Conservation (phyloP, 768 basidiomycete species). For the Psilocybe cyanescens region DNA sequence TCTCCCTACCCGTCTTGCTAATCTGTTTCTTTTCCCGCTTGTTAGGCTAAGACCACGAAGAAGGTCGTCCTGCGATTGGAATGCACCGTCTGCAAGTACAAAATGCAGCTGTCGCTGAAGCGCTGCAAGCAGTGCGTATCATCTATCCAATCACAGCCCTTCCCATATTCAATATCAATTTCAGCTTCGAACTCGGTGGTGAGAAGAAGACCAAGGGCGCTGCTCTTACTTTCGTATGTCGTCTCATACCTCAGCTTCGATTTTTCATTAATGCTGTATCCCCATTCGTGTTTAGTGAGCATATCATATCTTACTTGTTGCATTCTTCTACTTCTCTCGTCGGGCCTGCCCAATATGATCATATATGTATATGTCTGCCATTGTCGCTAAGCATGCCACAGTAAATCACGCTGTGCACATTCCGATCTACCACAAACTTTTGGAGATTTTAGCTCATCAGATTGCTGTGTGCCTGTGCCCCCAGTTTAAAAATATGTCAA, state of each 20-base stretch:
- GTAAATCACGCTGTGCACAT: background rate
- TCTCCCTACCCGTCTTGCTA: background rate
- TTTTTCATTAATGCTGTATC: conserved; percentile 3
- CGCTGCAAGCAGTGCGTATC: conserved; percentile 96
- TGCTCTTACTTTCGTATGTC: conserved; percentile 89
- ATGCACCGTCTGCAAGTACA: conserved; percentile 98
- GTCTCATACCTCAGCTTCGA: background rate
- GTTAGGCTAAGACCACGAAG: conserved; percentile 96
- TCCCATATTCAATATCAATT: conserved; percentile 1
- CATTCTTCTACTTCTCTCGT: conserved; percentile 21
- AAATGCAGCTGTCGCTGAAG: conserved; percentile 95
- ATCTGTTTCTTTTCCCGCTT: no score
- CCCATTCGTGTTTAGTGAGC: conserved; percentile 22
- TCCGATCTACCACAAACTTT: background rate
- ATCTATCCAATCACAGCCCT: background rate
- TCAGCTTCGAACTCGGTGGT: conserved; percentile 97
- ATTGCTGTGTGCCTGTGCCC: background rate
- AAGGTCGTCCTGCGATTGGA: conserved; percentile 98
- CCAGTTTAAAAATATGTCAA: no score
- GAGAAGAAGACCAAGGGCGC: conserved; percentile 99
- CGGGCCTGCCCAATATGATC: conserved; percentile 33
- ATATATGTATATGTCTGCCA: conserved; percentile 19
- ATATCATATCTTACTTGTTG: conserved; percentile 24
- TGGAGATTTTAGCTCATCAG: background rate
- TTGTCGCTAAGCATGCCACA: background rate